These are phyloP conservation scores for Exophiala sideris DNA, from an alignment of 2,329 filamentous ascomycete genomes.

Conservation along the genomic window DNA sequence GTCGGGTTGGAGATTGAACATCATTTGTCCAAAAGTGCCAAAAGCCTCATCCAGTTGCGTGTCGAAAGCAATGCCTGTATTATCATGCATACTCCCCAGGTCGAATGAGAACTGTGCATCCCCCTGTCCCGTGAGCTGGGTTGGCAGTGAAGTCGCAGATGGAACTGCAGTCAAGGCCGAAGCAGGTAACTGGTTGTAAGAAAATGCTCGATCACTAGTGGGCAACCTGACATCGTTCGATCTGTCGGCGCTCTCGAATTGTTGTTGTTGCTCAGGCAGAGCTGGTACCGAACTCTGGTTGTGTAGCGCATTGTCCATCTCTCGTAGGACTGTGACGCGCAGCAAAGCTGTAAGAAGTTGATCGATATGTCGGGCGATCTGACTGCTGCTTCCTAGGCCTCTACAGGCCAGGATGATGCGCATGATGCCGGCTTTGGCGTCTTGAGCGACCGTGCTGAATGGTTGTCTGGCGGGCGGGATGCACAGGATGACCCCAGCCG, in stretches of 20 bases:
- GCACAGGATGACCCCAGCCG: slow-evolving; percentile 30
- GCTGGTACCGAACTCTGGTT: neutral
- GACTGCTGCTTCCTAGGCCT: slow-evolving; percentile 24
- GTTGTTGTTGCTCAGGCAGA: neutral
- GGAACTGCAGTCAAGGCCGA: neutral
- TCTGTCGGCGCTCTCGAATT: neutral
- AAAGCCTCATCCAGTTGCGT: slow-evolving; percentile 11
- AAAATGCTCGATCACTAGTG: neutral
- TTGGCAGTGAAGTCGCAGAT: neutral
- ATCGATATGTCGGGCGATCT: slow-evolving; percentile 30
- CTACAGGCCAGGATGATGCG: slow-evolving; percentile 31
- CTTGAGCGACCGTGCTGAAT: slow-evolving; percentile 29
- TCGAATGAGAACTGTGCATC: neutral
- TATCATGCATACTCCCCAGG: neutral
- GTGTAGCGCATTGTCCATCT: slow-evolving; percentile 14
- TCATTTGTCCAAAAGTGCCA: slow-evolving; percentile 13
- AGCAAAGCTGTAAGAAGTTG: slow-evolving; percentile 30
- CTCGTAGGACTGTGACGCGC: slow-evolving; percentile 26
- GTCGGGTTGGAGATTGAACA: slow-evolving; percentile 12
- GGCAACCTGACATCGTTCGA: neutral
- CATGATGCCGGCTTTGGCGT: slow-evolving; percentile 32
- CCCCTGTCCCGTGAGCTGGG: neutral
- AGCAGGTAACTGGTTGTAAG: neutral
- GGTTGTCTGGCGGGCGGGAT: slow-evolving; percentile 31
- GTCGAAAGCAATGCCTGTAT: slow-evolving; percentile 4